phyloP scores from a whole-genome alignment of 257 asterid genomes.

The Solanum dulcamara region DNA sequence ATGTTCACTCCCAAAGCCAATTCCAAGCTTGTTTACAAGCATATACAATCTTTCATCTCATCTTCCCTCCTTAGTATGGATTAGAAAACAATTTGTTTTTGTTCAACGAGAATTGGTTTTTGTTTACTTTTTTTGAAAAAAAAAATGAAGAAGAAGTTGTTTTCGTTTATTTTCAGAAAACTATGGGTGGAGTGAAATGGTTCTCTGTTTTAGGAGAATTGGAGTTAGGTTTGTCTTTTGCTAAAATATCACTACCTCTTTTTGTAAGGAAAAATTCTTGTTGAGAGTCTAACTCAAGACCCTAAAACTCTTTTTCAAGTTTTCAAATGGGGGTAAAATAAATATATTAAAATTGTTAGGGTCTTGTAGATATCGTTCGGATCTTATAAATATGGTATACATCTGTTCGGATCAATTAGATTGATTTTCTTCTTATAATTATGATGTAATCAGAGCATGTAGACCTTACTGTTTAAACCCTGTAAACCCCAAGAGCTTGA shows the following conservation, averaged over 20 bases:
- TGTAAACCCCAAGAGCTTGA: not conserved
- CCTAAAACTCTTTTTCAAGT: not conserved
- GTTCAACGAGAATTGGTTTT: not conserved
- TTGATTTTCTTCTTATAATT: not conserved
- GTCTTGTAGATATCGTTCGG: not conserved
- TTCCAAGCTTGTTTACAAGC: not conserved
- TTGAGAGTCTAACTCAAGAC: not conserved
- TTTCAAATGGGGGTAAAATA: not conserved
- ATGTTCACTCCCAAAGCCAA: not conserved
- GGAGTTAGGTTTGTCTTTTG: not conserved
- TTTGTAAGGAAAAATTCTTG: not conserved
- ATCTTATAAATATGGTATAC: not conserved
- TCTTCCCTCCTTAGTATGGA: not conserved
- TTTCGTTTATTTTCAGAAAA: not conserved
- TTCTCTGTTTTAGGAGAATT: not conserved
- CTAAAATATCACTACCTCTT: not conserved
- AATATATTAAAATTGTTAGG: not conserved
- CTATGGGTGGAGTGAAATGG: not conserved
- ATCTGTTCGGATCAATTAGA: not conserved
- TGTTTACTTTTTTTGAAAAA: not conserved
- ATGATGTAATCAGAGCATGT: not conserved
- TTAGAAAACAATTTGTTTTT: not conserved
- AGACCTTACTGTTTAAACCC: not conserved
- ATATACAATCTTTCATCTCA: not conserved
- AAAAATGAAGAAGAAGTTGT: not conserved